Evolutionary conservation across 169 alveolate genomes (phyloP), one percentile per base, ranked within the genome.

Genomic region (Plasmodium inui): DNA sequence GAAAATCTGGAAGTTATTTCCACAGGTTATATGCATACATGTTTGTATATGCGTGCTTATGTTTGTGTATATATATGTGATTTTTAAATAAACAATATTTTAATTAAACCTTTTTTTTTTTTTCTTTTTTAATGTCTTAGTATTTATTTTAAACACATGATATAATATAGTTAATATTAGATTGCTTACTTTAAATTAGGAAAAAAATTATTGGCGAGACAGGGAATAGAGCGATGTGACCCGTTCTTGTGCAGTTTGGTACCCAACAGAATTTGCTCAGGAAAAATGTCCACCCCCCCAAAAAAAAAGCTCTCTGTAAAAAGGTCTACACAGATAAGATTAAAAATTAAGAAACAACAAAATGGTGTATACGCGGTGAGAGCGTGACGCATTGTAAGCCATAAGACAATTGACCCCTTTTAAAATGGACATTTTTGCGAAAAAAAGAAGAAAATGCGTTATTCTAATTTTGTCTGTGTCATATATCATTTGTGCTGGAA

Each of bases 1-100:
- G 91, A 61, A 57, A 83, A 81, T 78, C 12, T 78, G 30, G 44
- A 78, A 78, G 84, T 26, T 41, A 37, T 34, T 12, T 34, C 46
- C 39, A 81, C 0, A 67, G 76, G 76, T 67, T 67, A 61, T 61
- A 61, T 61, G 34, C 76, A 61, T 61, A 61, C 34, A 61, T 61
- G 34, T 61, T 22, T 22, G 34, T 61, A 61, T 67, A n/a, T 67
- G 37, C 37, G 37, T 67, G 37, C 37, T 26, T 67, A 67, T 67
- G 37, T 67, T 26, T 67, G 37, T 67, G 76, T 28, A 28, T 19
- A 26, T 67, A 26, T 67, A 26, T 67, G 30, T 67, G 30, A 26
- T 67, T 67, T 67, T 67, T 67, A 22, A 67, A 26, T 67, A 67
- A 26, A 67, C 14, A 1, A 67, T 28, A 67, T 67, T 67, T 67